These are phyloP conservation scores for Geotrichum macrosporum DNA, from an alignment of 1,139 yeast species.

Conservation along the genomic window DNA sequence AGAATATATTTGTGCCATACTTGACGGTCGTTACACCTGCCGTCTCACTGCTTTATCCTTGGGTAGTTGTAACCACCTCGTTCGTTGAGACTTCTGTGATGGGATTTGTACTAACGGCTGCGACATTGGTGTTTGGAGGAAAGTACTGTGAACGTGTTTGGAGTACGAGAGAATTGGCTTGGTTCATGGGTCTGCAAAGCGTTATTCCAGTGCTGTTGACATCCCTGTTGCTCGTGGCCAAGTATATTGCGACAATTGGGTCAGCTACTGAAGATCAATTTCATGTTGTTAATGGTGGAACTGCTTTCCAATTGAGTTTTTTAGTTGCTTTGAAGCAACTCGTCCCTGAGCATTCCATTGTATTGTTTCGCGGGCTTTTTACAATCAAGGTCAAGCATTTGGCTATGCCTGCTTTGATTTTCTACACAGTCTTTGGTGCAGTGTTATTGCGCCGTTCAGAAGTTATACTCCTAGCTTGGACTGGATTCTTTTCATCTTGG, in stretches of 20 bases:
- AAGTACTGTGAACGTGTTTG: conserved; percentile 50
- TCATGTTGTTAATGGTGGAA: conserved; percentile 61
- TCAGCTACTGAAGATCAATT: conserved; percentile 22
- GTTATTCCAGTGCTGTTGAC: conserved; percentile 56
- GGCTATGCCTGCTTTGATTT: conserved; percentile 56
- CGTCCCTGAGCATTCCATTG: conserved; percentile 81
- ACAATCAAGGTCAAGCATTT: conserved; percentile 65
- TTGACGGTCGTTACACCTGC: conserved; percentile 64
- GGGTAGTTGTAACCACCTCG: conserved; percentile 70
- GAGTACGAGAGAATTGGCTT: conserved; percentile 58
- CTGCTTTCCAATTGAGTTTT: conserved; percentile 67
- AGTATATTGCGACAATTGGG: conserved; percentile 37
- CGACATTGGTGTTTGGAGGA: conserved; percentile 53
- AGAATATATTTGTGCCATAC: conserved; percentile 52
- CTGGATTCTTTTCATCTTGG: conserved; percentile 70
- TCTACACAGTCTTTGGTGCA: conserved; percentile 39
- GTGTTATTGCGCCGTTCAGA: conserved; percentile 23
- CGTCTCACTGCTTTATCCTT: conserved; percentile 57
- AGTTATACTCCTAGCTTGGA: conserved; percentile 53
- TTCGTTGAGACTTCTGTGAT: conserved; percentile 63
- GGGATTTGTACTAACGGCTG: conserved; percentile 47
- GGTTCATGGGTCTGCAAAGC: conserved; percentile 56
- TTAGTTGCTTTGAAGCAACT: conserved; percentile 83
- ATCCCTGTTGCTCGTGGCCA: conserved; percentile 37
- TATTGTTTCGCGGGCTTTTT: conserved; percentile 57